phyloP scores from a whole-genome alignment of 2,329 filamentous ascomycete genomes.

The Mycosphaerelloides madeirae region DNA sequence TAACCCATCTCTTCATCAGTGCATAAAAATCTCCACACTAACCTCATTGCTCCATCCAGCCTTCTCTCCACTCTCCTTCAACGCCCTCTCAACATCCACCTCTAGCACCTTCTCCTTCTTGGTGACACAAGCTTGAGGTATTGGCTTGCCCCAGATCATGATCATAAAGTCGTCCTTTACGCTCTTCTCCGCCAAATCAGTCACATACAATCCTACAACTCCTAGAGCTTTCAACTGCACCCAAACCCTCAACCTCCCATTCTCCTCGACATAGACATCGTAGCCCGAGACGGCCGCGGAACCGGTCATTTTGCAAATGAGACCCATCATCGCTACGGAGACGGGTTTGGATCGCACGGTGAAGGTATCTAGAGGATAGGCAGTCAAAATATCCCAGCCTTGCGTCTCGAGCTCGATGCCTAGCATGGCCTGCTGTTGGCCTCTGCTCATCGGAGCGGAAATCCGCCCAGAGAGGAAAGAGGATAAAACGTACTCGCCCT shows the following conservation, averaged over 20 bases:
- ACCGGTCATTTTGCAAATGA: slow-evolving; percentile 86
- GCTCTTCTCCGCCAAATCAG: slow-evolving; percentile 54
- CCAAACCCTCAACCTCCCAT: slow-evolving; percentile 60
- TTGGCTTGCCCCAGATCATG: slow-evolving; percentile 66
- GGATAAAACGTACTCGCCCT: slow-evolving; percentile 64
- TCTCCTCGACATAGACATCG: slow-evolving; percentile 55
- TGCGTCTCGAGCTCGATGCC: slow-evolving; percentile 58
- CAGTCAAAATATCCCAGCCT: slow-evolving; percentile 55
- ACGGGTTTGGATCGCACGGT: slow-evolving; percentile 38
- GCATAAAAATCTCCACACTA: slow-evolving; percentile 58
- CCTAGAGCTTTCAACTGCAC: slow-evolving; percentile 77
- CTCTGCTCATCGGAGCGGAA: slow-evolving; percentile 44
- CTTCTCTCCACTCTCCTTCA: slow-evolving; percentile 66
- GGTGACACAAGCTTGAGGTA: slow-evolving; percentile 62
- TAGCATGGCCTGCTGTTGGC: slow-evolving; percentile 46
- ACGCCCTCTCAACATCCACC: slow-evolving; percentile 72
- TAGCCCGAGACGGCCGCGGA: slow-evolving; percentile 67
- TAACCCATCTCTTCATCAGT: slow-evolving; percentile 4
- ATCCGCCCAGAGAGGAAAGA: slow-evolving; percentile 65
- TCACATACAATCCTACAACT: slow-evolving; percentile 72
- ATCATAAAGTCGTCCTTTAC: slow-evolving; percentile 30
- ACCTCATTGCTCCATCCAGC: slow-evolving; percentile 78
- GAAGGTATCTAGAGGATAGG: slow-evolving; percentile 62
- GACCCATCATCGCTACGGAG: slow-evolving; percentile 65
- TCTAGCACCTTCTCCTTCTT: slow-evolving; percentile 55